Base-by-base conservation (phyloP, 345 rosid genomes). In the Raphanus sativus region DNA sequence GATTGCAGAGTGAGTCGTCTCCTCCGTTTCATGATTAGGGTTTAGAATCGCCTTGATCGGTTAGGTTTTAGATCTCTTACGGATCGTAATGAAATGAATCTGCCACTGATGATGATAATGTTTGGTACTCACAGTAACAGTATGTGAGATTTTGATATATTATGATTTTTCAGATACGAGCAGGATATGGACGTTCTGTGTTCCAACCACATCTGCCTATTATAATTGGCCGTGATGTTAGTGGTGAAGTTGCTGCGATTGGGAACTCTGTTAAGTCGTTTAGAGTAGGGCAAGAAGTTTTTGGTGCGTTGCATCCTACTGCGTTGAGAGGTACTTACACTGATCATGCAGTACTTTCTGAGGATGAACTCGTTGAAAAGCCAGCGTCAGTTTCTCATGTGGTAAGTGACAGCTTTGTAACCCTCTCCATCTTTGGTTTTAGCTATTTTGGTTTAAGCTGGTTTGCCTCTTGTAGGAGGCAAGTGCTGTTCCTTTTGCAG, bases 271-370 rank as follows among this genome's bases (percentile, higher is more conserved):
- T 92, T n/a, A 86, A 74, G 77, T 89, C 87, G 0, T 56, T 95
- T 65, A 82, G 54, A 38, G 86, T 92, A 3, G 98, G 98, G 29
- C 90, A 92, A 81, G 89, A 92, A 78, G 99, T 95, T 74, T 95
- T 95, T 78, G 99, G 98, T 71, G 98, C 99, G 38, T 79, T 92
- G 80, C 99, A 95, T 84, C 99, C 99, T 32, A 95, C 99, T 12
- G 99, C 99, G 40, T 76, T 87, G 50, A 87, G 99, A 81, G 99
- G 99, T 59, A 92, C 99, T 78, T 95, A 90, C 34, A 32, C 96
- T 45, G 98, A 92, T 75, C 87, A 89, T 86, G 97, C 87, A 25
- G 69, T 92, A 74, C 91, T 95, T 79, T 81, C 91, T 3, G 96
- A 88, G 71, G 98, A 92, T 0, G 96, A 95, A 75, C 93, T 95